Conservation (phyloP, 2,329 filamentous ascomycete species). For the Rachicladosporium sp. region DNA sequence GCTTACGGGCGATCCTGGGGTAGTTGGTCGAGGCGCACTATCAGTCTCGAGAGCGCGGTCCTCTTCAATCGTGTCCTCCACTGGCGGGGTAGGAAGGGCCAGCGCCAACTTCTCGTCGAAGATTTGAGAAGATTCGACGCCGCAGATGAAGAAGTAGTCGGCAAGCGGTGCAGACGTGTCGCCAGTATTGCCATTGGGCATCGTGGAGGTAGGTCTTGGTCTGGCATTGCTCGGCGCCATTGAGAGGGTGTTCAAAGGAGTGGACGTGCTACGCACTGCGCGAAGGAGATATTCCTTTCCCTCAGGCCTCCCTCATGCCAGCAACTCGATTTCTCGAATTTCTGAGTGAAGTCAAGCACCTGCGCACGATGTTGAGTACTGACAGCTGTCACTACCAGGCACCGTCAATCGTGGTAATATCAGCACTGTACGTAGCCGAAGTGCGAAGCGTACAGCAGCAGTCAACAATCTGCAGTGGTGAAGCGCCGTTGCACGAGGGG, state of each 20-base stretch:
- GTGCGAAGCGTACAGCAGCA: too few relatives aligned
- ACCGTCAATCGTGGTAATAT: too few relatives aligned
- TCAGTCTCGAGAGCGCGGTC: slow-evolving; percentile 46
- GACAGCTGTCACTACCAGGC: too few relatives aligned
- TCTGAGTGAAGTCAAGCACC: too few relatives aligned
- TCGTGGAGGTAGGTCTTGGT: slow-evolving; percentile 2
- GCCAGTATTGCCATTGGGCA: slow-evolving; percentile 8
- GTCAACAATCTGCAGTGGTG: too few relatives aligned
- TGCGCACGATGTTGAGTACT: too few relatives aligned
- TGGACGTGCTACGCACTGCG: slow-evolving; percentile 4
- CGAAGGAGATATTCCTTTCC: neutral
- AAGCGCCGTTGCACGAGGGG: too few relatives aligned
- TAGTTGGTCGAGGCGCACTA: slow-evolving; percentile 31
- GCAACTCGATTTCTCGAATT: too few relatives aligned
- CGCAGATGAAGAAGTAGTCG: slow-evolving; percentile 55
- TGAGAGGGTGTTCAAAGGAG: neutral
- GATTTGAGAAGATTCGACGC: slow-evolving; percentile 40
- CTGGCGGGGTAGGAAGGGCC: slow-evolving; percentile 15
- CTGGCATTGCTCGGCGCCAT: slow-evolving; percentile 3
- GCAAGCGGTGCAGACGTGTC: slow-evolving; percentile 43
- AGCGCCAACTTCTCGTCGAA: slow-evolving; percentile 30
- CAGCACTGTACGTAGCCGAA: too few relatives aligned
- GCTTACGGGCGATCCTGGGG: slow-evolving; percentile 30
- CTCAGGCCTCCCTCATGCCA: too few relatives aligned
- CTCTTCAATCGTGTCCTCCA: slow-evolving; percentile 50